Base-by-base conservation (phyloP, 1,284 basidiomycete species). In the Cutaneotrichosporon mucoides region DNA sequence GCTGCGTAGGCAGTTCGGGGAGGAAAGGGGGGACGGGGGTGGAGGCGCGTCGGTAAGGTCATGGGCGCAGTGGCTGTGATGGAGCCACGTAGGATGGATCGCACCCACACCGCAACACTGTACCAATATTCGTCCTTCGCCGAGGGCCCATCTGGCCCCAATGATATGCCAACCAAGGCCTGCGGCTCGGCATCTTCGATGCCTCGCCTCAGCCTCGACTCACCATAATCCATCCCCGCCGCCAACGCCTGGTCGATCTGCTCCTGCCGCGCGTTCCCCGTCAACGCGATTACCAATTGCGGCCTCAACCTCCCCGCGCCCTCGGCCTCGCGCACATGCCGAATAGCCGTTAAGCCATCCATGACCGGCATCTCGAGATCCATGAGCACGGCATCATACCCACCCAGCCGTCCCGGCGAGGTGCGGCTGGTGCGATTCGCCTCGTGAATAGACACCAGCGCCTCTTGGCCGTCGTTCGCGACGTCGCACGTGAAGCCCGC, bases 391-490 rank as follows among this genome's bases (percentile, higher is more conserved):
- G 61, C 62, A 50, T 68, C 67, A 55, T 64, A 68, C 11, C 12
- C 41, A 2, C 36, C 36, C 15, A 3, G 11, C 8, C 4, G 40
- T 47, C 24, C 10, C 10, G 46, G 8, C 46, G n/a, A 1, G 12
- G 11, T 35, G 46, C 3, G n/a, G 46, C 46, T 10, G 11, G 24
- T 35, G 37, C 37, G 16, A 4, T 51, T 11, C 41, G 38, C 56
- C 41, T 56, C 55, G 12, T 59, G 55, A 4, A 76, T 53, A 10
- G 52, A 46, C 11, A 73, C 64, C 15, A 79, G 63, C 2, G 71
- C 77, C 56, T 78, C 72, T 7, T 68, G 65, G 2, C 77, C 78
- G 60, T 78, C 68, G 47, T 69, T 67, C 1, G 76, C 76, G 16
- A 73, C 63, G 40, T 67, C 65, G 24, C 68, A 70, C 11, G 57